Percentiles rank a stretch among this genome's conserved stretches.
phyloP scores from a whole-genome alignment of 2,329 filamentous ascomycete genomes.

The Didymella sp. region DNA sequence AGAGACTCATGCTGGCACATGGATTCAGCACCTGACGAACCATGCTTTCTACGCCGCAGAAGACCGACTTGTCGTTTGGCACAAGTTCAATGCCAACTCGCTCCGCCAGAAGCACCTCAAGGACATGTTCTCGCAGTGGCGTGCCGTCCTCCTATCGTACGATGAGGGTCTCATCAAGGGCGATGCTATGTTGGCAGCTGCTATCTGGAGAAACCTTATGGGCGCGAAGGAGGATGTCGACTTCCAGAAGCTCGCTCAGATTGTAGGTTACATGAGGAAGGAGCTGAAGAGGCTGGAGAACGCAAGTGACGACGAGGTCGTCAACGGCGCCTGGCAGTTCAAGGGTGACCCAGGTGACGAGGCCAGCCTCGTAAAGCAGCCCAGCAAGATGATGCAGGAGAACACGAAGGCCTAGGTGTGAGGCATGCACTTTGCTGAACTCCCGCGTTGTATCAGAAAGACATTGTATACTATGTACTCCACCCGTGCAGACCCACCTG shows the following conservation, averaged over 20 bases:
- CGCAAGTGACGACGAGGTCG: conserved; percentile 61
- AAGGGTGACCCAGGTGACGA: conserved; percentile 52
- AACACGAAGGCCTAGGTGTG: conserved; percentile 16
- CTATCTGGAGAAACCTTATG: conserved; percentile 93
- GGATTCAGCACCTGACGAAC: conserved; percentile 90
- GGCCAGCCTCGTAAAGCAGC: conserved; percentile 33
- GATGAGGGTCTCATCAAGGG: conserved; percentile 81
- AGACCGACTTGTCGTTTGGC: conserved; percentile 80
- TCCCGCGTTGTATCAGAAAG: neutral
- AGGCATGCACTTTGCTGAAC: neutral
- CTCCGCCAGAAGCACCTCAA: conserved; percentile 72
- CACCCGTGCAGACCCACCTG: neutral
- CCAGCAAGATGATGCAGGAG: conserved; percentile 36
- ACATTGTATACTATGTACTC: conserved; percentile 15
- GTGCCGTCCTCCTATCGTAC: conserved; percentile 82
- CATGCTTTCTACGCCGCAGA: conserved; percentile 94
- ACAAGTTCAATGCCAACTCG: conserved; percentile 66
- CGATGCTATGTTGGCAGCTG: conserved; percentile 78
- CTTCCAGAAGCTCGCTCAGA: conserved; percentile 64
- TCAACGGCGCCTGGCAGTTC: conserved; percentile 59
- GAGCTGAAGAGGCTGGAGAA: conserved; percentile 62
- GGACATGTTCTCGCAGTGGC: conserved; percentile 92
- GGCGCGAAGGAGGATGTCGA: conserved; percentile 73
- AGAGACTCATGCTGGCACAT: conserved; percentile 70
- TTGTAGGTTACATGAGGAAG: conserved; percentile 69